Percentiles rank a stretch among this genome's conserved stretches.
Evolutionary conservation across 2,329 filamentous ascomycete genomes (phyloP).

Genomic region (Claviceps maximensis): DNA sequence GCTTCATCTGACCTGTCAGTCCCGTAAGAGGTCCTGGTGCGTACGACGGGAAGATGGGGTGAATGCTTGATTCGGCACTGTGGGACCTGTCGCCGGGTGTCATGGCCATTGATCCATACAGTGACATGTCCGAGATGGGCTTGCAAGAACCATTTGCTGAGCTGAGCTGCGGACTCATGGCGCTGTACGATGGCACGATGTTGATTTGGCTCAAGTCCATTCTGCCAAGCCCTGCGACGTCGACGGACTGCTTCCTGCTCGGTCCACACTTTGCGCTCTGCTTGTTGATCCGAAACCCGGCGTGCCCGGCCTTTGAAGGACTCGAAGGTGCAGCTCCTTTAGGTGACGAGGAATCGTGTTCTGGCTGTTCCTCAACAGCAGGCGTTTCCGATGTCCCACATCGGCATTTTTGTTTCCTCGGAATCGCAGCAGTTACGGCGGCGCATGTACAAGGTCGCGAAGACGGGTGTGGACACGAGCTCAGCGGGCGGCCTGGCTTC

Average conservation of each 20-base stretch:
- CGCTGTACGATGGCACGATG: slow-evolving; percentile 24
- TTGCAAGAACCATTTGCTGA: slow-evolving; percentile 10
- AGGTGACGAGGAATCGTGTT: slow-evolving; percentile 12
- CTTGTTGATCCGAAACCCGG: slow-evolving; percentile 34
- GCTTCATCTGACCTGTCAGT: slow-evolving; percentile 8
- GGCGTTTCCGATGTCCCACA: slow-evolving; percentile 27
- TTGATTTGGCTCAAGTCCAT: slow-evolving; percentile 42
- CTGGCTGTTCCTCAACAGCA: slow-evolving; percentile 11
- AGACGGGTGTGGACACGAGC: slow-evolving; percentile 53
- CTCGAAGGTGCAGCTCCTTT: slow-evolving; percentile 17
- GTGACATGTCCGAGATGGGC: slow-evolving; percentile 11
- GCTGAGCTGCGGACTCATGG: slow-evolving; percentile 12
- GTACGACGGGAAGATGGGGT: slow-evolving; percentile 20
- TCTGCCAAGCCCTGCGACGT: slow-evolving; percentile 33
- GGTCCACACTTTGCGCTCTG: slow-evolving; percentile 20
- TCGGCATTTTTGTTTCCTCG: slow-evolving; percentile 41
- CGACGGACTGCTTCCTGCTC: slow-evolving; percentile 35
- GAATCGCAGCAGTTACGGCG: slow-evolving; percentile 51
- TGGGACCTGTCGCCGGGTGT: slow-evolving; percentile 14
- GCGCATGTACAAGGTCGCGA: slow-evolving; percentile 49
- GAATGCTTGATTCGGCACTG: slow-evolving; percentile 14
- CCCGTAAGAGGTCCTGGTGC: slow-evolving; percentile 15
- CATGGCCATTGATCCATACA: slow-evolving; percentile 18
- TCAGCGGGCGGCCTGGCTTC: slow-evolving; percentile 58
- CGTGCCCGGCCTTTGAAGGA: slow-evolving; percentile 16